Evolutionary conservation across 768 basidiomycete species (phyloP), one percentile per base, ranked within the genome.

Genomic region (Leccinum disarticulatum): DNA sequence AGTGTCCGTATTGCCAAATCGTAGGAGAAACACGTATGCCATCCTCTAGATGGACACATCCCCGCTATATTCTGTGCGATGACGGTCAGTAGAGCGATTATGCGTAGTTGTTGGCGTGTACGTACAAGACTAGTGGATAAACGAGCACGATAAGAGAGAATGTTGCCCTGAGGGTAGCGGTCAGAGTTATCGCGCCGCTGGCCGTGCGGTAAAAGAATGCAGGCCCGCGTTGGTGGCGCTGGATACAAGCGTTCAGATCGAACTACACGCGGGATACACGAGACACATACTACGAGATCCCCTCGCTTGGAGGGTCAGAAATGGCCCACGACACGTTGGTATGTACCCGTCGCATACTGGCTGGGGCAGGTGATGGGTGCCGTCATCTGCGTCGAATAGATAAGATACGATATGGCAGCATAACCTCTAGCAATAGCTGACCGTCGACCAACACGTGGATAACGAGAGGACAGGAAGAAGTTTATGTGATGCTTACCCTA

Each of bases 271-370:
- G 52, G 54, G 33, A 38, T 50, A 30, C n/a, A 17, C 19, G 8
- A 51, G 11, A 9, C 11, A 74, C 85, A 13, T 60, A 87, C 87
- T 88, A 88, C 52, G 88, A 77, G 25, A 87, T 77, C 61, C 76
- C 83, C 30, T 74, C 74, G 71, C 87, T 84, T 11, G 79, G 81
- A 0, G 83, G 82, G 60, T 86, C 81, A 15, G 71, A 70, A 4
- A 79, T 73, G 33, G 89, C 82, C 87, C 88, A 90, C 2, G 85
- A 87, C 3, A 83, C 79, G 67, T 80, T 83, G 0, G 65, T 66
- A 0, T 83, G 65, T 66, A 0, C 83, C 72, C 1, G 77, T 76
- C 17, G 64, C 59, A n/a, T 74, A 76, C 67, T 81, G 80, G 64
- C 74, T 73, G 43, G 79, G 59, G 27, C 85, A 73, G 3, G 80